A percentile compares a stretch with the other conserved stretches of the same genome.
Conservation (phyloP, 2,329 filamentous ascomycete species). For the Polychaeton citri region DNA sequence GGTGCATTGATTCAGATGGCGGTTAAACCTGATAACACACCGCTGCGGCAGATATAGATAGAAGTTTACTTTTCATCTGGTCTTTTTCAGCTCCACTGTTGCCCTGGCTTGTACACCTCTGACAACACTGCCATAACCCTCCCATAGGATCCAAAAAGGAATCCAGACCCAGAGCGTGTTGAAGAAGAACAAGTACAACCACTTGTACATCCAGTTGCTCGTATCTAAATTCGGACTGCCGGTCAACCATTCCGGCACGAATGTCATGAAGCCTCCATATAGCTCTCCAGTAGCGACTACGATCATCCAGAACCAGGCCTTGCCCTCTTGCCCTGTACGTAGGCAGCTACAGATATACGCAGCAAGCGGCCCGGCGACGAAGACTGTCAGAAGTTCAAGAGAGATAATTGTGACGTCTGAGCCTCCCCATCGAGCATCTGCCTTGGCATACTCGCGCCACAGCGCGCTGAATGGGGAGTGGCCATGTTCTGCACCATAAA, state of each 20-base stretch:
- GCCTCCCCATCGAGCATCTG: slow-evolving; percentile 47
- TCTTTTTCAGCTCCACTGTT: too few species aligned
- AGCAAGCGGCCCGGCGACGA: slow-evolving; percentile 44
- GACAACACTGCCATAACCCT: slow-evolving; percentile 31
- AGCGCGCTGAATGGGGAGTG: slow-evolving; percentile 38
- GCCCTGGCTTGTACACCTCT: background rate
- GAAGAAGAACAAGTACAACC: slow-evolving; percentile 52
- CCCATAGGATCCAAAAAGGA: slow-evolving; percentile 43
- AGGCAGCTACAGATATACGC: slow-evolving; percentile 40
- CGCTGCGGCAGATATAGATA: too few species aligned
- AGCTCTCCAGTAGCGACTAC: slow-evolving; percentile 50
- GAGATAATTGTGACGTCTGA: slow-evolving; percentile 46
- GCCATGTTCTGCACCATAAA: slow-evolving; percentile 48
- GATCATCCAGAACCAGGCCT: slow-evolving; percentile 43
- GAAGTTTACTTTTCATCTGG: too few species aligned
- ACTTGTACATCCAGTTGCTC: slow-evolving; percentile 47
- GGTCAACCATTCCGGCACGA: slow-evolving; percentile 51
- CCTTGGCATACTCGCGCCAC: slow-evolving; percentile 55
- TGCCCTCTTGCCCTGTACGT: slow-evolving; percentile 18
- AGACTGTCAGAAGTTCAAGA: slow-evolving; percentile 48
- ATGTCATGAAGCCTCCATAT: slow-evolving; percentile 54
- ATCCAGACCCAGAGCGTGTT: slow-evolving; percentile 51
- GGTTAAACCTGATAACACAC: too few species aligned
- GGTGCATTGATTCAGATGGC: too few species aligned
- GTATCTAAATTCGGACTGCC: slow-evolving; percentile 45